Conservation (phyloP, 129 eudicot genomes). For the Flaveria bidentis region DNA sequence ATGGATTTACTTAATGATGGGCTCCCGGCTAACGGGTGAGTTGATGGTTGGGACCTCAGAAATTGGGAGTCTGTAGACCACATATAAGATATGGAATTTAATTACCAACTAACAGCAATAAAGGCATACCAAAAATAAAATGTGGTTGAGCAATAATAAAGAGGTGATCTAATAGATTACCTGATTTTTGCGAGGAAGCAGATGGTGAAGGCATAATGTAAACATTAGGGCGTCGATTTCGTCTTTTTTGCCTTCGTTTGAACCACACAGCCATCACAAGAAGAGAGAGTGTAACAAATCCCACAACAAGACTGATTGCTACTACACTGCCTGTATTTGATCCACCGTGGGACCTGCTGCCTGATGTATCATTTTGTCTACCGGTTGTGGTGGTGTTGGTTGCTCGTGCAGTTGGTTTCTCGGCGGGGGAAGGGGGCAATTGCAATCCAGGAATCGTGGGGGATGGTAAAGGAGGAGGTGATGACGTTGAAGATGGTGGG, state of each 20-base stretch:
- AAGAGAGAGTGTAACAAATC: slow-evolving; percentile 57
- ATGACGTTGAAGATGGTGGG: slow-evolving; percentile 42
- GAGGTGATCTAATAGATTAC: slow-evolving; percentile 38
- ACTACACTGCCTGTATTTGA: slow-evolving; percentile 42
- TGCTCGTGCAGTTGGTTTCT: slow-evolving; percentile 66
- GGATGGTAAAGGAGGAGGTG: slow-evolving; percentile 48
- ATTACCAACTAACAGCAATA: slow-evolving; percentile 28
- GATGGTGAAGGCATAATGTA: slow-evolving; percentile 77
- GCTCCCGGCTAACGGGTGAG: slow-evolving; percentile 53
- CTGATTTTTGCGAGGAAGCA: slow-evolving; percentile 86
- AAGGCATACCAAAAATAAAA: slow-evolving; percentile 22
- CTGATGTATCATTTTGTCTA: slow-evolving; percentile 34
- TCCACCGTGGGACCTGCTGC: slow-evolving; percentile 28
- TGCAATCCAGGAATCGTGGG: slow-evolving; percentile 34
- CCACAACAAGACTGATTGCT: slow-evolving; percentile 60
- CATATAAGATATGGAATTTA: neutral
- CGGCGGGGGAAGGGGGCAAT: slow-evolving; percentile 48
- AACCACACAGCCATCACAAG: slow-evolving; percentile 62
- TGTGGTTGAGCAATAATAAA: slow-evolving; percentile 11
- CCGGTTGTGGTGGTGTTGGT: slow-evolving; percentile 38
- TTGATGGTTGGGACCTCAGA: slow-evolving; percentile 52
- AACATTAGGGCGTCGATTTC: slow-evolving; percentile 36
- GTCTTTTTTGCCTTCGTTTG: slow-evolving; percentile 58
- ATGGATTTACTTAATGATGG: slow-evolving; percentile 52
- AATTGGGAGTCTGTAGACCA: slow-evolving; percentile 62